A percentile compares a stretch with the other conserved stretches of the same genome.
Evolutionary conservation across 768 basidiomycete species (phyloP).

Genomic region (Xanthoconium purpureum): DNA sequence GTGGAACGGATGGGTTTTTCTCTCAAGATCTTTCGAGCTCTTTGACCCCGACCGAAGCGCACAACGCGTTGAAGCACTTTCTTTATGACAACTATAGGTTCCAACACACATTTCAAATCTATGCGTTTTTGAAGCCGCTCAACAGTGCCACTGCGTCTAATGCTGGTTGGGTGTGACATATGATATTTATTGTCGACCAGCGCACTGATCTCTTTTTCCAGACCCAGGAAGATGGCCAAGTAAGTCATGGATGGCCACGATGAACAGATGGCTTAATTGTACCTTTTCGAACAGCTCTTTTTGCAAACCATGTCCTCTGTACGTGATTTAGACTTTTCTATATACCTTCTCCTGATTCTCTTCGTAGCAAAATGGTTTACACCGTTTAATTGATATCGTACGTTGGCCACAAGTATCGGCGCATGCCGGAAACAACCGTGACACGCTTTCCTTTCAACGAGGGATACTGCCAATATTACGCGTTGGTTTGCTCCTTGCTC

Average conservation of each 20-base stretch:
- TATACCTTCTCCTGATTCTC: not conserved
- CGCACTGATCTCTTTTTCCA: slow-evolving; percentile 16
- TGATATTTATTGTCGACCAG: not conserved
- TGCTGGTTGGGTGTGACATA: slow-evolving; percentile 39
- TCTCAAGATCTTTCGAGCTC: slow-evolving; percentile 26
- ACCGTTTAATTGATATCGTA: slow-evolving; percentile 49
- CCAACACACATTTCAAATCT: slow-evolving; percentile 38
- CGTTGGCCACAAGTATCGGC: slow-evolving; percentile 42
- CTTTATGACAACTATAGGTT: slow-evolving; percentile 46
- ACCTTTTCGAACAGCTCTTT: slow-evolving; percentile 33
- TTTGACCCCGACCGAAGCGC: slow-evolving; percentile 46
- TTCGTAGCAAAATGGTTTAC: slow-evolving; percentile 47
- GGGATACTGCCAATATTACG: slow-evolving; percentile 53
- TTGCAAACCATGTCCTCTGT: slow-evolving; percentile 39
- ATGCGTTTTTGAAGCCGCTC: slow-evolving; percentile 41
- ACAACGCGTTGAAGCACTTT: slow-evolving; percentile 43
- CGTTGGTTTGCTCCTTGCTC: slow-evolving; percentile 28
- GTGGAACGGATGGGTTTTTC: slow-evolving; percentile 44
- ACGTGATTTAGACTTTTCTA: not conserved
- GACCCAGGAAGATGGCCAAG: slow-evolving; percentile 52
- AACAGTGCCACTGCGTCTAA: slow-evolving; percentile 40
- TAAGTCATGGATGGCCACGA: slow-evolving; percentile 22
- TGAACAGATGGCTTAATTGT: slow-evolving; percentile 3
- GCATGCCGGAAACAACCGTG: slow-evolving; percentile 32
- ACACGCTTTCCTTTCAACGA: slow-evolving; percentile 54